Conservation (phyloP, 179 eudicot genomes). For the Vitellaria paradoxa region DNA sequence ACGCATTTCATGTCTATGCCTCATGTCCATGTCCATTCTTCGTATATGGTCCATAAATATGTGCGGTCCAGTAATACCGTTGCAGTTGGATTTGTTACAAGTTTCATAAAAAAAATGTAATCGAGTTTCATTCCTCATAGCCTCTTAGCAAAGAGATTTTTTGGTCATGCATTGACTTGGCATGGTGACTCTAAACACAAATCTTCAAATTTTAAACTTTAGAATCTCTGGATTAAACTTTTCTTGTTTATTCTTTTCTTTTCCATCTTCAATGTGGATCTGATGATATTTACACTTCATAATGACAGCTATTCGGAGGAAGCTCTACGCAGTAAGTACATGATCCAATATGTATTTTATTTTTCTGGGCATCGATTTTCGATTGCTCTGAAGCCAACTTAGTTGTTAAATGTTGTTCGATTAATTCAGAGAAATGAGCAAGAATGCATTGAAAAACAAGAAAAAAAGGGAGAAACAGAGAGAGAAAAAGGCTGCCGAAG, state of each 20-base stretch:
- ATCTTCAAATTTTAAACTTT: background rate
- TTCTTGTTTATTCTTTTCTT: background rate
- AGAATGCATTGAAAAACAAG: constrained; percentile 86
- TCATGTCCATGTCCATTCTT: too few species aligned
- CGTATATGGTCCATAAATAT: too few species aligned
- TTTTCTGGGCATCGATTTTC: background rate
- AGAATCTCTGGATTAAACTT: background rate
- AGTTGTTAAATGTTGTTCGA: constrained; percentile 2
- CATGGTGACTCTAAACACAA: background rate
- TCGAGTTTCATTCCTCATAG: background rate
- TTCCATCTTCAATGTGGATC: constrained; percentile 6
- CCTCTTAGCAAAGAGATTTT: background rate
- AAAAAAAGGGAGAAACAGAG: constrained; percentile 88
- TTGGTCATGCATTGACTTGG: background rate
- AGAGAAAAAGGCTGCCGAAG: constrained; percentile 91
- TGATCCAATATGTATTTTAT: background rate
- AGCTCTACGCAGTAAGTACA: constrained; percentile 66
- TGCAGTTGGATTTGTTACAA: too few species aligned
- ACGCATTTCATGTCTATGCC: too few species aligned
- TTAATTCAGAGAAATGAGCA: constrained; percentile 74
- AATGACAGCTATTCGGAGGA: constrained; percentile 75
- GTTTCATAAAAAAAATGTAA: background rate
- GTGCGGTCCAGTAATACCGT: too few species aligned
- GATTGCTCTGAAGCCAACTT: background rate
- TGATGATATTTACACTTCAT: constrained; percentile 15